Evolutionary conservation across 202 grass and related monocot genomes (phyloP).

Genomic region (Schoenoplectus tabernaemontani): DNA sequence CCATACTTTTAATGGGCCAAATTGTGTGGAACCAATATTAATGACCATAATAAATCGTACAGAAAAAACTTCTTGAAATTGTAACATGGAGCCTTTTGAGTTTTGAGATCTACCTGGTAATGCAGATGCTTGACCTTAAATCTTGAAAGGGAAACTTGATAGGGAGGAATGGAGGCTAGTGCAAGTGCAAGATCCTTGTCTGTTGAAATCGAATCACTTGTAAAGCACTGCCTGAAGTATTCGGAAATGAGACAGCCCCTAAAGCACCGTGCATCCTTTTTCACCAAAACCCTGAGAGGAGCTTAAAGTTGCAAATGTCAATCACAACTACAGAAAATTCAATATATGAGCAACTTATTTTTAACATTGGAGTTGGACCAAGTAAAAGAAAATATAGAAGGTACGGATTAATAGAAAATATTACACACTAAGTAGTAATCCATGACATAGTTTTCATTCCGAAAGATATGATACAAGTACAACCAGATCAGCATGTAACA

Average conservation of each 20-base stretch:
- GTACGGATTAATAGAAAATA: not conserved
- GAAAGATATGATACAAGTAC: not conserved
- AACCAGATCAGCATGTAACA: not conserved
- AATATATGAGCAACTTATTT: not conserved
- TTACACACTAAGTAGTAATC: not conserved
- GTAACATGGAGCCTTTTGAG: not conserved
- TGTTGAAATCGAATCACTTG: slow-evolving; percentile 46
- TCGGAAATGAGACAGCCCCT: slow-evolving; percentile 51
- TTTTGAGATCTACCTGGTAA: slow-evolving; percentile 36
- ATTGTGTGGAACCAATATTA: not conserved
- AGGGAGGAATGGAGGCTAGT: slow-evolving; percentile 77
- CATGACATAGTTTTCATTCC: not conserved
- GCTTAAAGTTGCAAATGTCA: slow-evolving; percentile 11
- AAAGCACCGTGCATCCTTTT: slow-evolving; percentile 47
- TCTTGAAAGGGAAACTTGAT: slow-evolving; percentile 62
- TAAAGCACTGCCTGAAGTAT: slow-evolving; percentile 88
- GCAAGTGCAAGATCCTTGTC: slow-evolving; percentile 87
- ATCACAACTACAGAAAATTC: slow-evolving; percentile 1
- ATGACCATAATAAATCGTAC: not conserved
- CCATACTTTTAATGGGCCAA: not conserved
- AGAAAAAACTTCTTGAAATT: slow-evolving; percentile 1
- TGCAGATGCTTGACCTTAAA: slow-evolving; percentile 76
- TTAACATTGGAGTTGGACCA: not conserved
- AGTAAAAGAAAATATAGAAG: not conserved
- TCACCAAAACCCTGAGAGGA: slow-evolving; percentile 35